A percentile compares a stretch with the other conserved stretches of the same genome.
Conservation (phyloP, 352 stramenopile species). For the Globisporangium radiosum region DNA sequence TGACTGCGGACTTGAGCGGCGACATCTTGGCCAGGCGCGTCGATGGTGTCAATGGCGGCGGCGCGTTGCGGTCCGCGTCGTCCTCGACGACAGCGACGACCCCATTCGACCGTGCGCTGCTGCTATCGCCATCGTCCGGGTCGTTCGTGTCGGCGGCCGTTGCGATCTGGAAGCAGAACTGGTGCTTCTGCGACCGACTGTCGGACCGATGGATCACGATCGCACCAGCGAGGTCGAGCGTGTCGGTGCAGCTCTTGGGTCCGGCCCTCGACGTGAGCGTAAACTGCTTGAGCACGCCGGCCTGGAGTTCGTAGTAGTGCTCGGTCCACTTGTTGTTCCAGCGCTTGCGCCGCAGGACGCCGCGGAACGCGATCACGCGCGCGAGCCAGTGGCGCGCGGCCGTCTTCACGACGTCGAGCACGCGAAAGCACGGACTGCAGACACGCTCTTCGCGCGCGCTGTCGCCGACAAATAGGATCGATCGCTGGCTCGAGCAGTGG, state of each 20-base stretch:
- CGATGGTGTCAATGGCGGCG: not conserved
- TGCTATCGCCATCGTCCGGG: conserved; percentile 14
- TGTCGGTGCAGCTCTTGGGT: conserved; percentile 45
- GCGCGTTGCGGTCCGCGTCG: too few species aligned
- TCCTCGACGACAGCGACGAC: not conserved
- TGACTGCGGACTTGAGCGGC: conserved; percentile 55
- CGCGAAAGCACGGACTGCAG: conserved; percentile 57
- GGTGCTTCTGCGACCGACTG: conserved; percentile 57
- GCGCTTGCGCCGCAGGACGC: conserved; percentile 59
- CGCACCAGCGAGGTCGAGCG: conserved; percentile 60
- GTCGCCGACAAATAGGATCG: conserved; percentile 68
- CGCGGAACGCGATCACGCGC: conserved; percentile 60
- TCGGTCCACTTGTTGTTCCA: conserved; percentile 79
- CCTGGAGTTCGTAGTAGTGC: conserved; percentile 75
- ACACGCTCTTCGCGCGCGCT: conserved; percentile 58
- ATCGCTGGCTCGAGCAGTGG: conserved; percentile 59
- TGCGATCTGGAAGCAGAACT: conserved; percentile 79
- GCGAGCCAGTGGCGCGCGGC: conserved; percentile 64
- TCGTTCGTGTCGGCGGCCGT: conserved; percentile 33
- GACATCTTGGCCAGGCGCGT: conserved; percentile 45
- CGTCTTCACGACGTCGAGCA: conserved; percentile 62
- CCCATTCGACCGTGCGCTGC: conserved; percentile 12
- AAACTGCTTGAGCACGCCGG: conserved; percentile 72
- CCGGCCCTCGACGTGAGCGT: conserved; percentile 32
- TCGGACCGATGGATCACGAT: conserved; percentile 80